Conservation (phyloP, 2,329 filamentous ascomycete genomes). For the Alternaria conjuncta region DNA sequence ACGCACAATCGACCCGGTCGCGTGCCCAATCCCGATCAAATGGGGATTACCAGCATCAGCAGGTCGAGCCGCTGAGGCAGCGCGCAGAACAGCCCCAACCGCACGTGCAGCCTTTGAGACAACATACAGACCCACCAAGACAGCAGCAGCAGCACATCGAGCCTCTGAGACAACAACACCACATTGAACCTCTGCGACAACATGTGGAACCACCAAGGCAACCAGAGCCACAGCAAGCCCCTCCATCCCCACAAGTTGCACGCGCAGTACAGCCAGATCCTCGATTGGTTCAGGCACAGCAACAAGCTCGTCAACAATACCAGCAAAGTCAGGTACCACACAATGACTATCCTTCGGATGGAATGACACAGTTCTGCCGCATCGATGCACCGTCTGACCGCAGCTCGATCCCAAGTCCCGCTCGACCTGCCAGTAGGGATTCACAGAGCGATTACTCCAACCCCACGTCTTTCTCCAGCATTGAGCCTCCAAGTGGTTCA, state of each 20-base stretch:
- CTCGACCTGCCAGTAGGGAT: constrained; percentile 81
- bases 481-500: constrained; percentile 77
- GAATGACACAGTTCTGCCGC: constrained; percentile 96
- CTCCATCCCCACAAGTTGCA: constrained; percentile 13
- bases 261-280: constrained; percentile 43
- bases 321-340: constrained; percentile 74
- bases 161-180: constrained; percentile 6
- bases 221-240: constrained; percentile 4
- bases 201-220: constrained; percentile 10
- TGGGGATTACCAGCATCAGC: constrained; percentile 1
- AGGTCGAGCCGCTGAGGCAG: constrained; percentile 5
- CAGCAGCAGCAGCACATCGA: constrained; percentile 5
- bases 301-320: constrained; percentile 47
- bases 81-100: background rate
- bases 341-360: constrained; percentile 91
- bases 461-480: constrained; percentile 85
- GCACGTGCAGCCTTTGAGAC: constrained; percentile 7
- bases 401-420: constrained; percentile 71
- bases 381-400: constrained; percentile 73
- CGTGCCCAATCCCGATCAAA: background rate
- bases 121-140: constrained; percentile 6
- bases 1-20: constrained; percentile 2
- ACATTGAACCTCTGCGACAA: constrained; percentile 4
- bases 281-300: constrained; percentile 44
- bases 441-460: constrained; percentile 91